Percentiles rank a stretch among this genome's conserved stretches.
Conservation (phyloP, 345 rosid species). For the Firmiana major region DNA sequence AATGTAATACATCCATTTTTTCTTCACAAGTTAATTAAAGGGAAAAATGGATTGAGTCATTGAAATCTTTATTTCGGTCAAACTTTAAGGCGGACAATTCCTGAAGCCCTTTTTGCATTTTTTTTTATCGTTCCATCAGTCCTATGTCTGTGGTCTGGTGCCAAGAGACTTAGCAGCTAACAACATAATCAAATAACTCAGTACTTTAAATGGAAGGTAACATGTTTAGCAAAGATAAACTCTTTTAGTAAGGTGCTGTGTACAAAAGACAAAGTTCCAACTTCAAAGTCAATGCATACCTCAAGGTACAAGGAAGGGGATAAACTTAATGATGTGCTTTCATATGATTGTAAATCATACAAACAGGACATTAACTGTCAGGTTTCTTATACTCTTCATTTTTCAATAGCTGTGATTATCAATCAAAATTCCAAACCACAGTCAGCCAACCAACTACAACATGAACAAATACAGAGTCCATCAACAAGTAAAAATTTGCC, state of each 20-base stretch:
- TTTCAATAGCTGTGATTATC: background rate
- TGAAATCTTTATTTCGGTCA: background rate
- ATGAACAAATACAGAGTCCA: background rate
- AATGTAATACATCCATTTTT: background rate
- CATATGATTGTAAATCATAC: background rate
- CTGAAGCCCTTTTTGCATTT: background rate
- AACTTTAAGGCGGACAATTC: background rate
- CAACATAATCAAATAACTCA: background rate
- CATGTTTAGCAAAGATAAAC: background rate
- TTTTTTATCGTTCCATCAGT: too few relatives aligned
- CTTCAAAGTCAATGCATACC: background rate
- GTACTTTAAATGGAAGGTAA: background rate
- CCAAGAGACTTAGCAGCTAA: background rate
- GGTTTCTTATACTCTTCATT: background rate
- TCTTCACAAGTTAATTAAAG: background rate
- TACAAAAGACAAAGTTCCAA: background rate
- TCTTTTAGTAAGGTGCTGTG: background rate
- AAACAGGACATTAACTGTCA: background rate
- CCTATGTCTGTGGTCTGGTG: too few relatives aligned
- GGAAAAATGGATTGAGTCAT: background rate
- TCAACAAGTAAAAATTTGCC: background rate
- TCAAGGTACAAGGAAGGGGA: background rate
- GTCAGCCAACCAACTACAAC: background rate
- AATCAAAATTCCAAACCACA: background rate
- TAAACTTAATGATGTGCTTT: background rate